Evolutionary conservation across 345 rosid species (phyloP).

Genomic region (Xanthoceras sorbifolium): DNA sequence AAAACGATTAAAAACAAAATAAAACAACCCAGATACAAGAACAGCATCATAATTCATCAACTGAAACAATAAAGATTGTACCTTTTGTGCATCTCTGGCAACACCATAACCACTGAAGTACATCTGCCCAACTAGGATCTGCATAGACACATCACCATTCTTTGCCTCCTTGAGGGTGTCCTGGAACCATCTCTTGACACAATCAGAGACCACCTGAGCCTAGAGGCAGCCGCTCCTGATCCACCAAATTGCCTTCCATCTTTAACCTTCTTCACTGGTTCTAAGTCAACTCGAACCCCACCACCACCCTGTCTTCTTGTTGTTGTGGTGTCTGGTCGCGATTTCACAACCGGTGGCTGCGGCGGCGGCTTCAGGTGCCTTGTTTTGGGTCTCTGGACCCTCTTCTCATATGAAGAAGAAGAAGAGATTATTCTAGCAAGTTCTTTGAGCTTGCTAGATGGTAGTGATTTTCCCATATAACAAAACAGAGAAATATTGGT

Average conservation of each 20-base stretch:
- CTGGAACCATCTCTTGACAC: slow-evolving; percentile 72
- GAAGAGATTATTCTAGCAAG: slow-evolving; percentile 45
- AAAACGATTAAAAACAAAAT: background rate
- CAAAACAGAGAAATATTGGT: background rate
- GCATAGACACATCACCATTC: slow-evolving; percentile 74
- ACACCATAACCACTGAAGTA: slow-evolving; percentile 76
- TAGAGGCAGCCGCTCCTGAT: slow-evolving; percentile 53
- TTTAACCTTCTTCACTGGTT: slow-evolving; percentile 36
- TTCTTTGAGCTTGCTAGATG: slow-evolving; percentile 39
- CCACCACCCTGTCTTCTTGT: slow-evolving; percentile 24
- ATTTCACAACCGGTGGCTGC: slow-evolving; percentile 14
- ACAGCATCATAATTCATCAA: background rate
- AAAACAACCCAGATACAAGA: slow-evolving; percentile 11
- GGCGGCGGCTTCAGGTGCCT: slow-evolving; percentile 30
- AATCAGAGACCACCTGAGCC: slow-evolving; percentile 65
- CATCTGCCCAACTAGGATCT: slow-evolving; percentile 88
- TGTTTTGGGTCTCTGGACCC: slow-evolving; percentile 29
- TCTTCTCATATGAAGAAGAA: slow-evolving; percentile 31
- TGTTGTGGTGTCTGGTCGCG: background rate
- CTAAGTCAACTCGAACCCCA: slow-evolving; percentile 29
- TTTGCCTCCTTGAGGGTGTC: slow-evolving; percentile 78
- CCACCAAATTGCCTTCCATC: slow-evolving; percentile 40
- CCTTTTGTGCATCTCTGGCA: slow-evolving; percentile 72
- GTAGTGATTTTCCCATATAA: slow-evolving; percentile 66
- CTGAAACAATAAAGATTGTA: background rate